Conservation (phyloP, 169 alveolate species). For the Plasmodium blacklocki region DNA sequence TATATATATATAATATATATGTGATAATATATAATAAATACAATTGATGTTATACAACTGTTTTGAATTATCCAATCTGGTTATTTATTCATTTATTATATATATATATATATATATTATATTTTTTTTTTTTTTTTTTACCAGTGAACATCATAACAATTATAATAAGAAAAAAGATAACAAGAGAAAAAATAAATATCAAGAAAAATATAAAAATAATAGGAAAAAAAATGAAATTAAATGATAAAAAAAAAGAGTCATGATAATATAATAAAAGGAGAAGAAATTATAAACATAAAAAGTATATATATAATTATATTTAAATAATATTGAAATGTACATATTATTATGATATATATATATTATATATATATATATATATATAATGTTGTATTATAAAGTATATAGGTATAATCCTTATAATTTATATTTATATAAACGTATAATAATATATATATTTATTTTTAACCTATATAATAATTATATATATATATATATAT, state of each 20-base stretch:
- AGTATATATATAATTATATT: too few relatives aligned
- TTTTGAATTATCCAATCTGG: neutral
- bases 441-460: too few relatives aligned
- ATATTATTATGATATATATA: too few relatives aligned
- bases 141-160: conserved; percentile 3
- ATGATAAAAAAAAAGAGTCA: neutral
- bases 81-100: neutral
- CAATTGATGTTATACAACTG: neutral
- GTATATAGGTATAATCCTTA: too few relatives aligned
- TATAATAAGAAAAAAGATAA: neutral
- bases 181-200: conserved; percentile 2
- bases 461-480: too few relatives aligned
- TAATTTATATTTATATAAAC: too few relatives aligned
- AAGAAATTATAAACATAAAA: too few relatives aligned
- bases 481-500: too few relatives aligned
- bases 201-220: neutral
- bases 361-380: too few relatives aligned
- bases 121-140: neutral
- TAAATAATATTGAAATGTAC: too few relatives aligned
- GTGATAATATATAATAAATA: neutral
- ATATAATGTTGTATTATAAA: too few relatives aligned
- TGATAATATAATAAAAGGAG: neutral
- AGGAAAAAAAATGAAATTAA: neutral
- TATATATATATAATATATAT: too few relatives aligned
- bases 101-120: neutral